Evolutionary conservation across 2,329 filamentous ascomycete species (phyloP).

Genomic region (Tolypocladium tundrense): DNA sequence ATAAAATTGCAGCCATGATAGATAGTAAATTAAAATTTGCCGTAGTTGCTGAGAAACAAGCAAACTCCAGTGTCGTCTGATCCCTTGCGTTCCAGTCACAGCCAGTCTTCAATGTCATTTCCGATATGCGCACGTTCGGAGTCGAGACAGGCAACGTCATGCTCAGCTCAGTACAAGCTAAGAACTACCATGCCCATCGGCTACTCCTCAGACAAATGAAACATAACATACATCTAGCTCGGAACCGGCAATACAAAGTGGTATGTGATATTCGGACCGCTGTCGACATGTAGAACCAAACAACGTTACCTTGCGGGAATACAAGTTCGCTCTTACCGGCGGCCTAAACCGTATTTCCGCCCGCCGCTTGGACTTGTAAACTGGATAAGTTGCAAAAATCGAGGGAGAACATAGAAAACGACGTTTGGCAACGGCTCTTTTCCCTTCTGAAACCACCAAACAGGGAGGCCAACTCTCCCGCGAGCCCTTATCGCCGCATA

Average conservation of each 20-base stretch:
- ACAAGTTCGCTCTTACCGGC: constrained; percentile 5
- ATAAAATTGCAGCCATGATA: neutral
- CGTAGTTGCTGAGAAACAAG: neutral
- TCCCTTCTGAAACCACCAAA: constrained; percentile 17
- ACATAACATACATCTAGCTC: neutral
- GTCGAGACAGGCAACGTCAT: neutral
- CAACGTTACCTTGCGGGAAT: neutral
- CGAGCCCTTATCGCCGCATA: constrained; percentile 26
- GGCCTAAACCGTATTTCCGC: neutral
- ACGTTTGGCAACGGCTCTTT: constrained; percentile 15
- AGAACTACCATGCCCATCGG: neutral
- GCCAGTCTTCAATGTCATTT: neutral
- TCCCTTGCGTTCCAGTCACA: neutral
- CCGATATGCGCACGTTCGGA: neutral
- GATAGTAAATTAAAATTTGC: neutral
- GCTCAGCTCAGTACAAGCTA: neutral
- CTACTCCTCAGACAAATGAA: neutral
- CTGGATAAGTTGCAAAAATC: constrained; percentile 3
- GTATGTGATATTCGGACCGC: constrained; percentile 4
- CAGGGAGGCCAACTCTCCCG: constrained; percentile 8
- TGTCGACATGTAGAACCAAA: constrained; percentile 1
- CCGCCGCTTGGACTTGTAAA: constrained; percentile 1
- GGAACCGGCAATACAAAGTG: constrained; percentile 2
- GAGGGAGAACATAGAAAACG: constrained; percentile 8
- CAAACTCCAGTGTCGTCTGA: neutral